Evolutionary conservation across 169 alveolate genomes (phyloP), one percentile per base, ranked within the genome.

Genomic region (Theileria annulata): DNA sequence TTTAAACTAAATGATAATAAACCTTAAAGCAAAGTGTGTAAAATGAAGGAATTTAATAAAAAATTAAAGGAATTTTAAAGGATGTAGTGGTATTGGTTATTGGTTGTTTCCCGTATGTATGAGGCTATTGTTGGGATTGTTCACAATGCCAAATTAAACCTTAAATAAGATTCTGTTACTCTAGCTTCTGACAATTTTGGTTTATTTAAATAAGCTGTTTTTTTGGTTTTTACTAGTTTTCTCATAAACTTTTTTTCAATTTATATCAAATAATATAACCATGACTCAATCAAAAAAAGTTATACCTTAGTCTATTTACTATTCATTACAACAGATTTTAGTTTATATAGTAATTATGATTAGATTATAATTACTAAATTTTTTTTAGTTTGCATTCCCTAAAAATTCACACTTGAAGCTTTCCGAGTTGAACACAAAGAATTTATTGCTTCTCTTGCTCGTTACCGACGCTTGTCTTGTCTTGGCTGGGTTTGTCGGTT

Each of bases 401-500:
- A 62, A 62, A 21, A 62, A 62, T 21, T 31, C 71, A 17, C 71
- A 72, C 58, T 21, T 72, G 79, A 72, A 72, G 79, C 71, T 72
- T 30, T 35, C 69, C 6, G 79, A 72, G 12, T 28, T 72, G 33
- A 42, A 35, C 31, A 35, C 79, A 1, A 72, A 72, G 58, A 35
- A 56, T 28, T 58, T 72, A 19, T 47, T 72, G 35, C 69, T 72
- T 58, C 71, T 72, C 13, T 30, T 72, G 71, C 69, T 60, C 42
- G 71, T 72, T 33, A 37, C 79, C 13, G 70, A 72, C 48, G 74
- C 62, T 25, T 72, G 74, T 33, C 71, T 72, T 30, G 69, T 72
- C 31, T 30, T 72, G 47, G 79, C 79, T 0, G 69, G 72, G 3
- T 72, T 72, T 30, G 79, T 72, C 10, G 79, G 79, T 15, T 72